Conservation (phyloP, 2,329 filamentous ascomycete species). For the Pseudogymnoascus sp. region DNA sequence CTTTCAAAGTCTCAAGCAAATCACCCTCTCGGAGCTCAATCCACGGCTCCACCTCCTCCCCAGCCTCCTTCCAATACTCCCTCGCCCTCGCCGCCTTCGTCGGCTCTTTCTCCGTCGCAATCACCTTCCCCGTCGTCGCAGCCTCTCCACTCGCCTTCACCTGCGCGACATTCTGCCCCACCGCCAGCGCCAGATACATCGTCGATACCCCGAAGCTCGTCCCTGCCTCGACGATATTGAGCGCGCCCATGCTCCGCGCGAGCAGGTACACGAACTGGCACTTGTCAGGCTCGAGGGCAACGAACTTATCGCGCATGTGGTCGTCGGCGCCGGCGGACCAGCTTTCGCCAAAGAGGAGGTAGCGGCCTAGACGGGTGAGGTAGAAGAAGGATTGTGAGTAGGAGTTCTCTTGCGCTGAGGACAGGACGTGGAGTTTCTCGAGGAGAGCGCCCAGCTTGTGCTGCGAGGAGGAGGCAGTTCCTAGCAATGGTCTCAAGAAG, state of each 20-base stretch:
- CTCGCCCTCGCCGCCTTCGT: conserved; percentile 43
- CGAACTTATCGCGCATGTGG: conserved; percentile 46
- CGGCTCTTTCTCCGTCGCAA: conserved; percentile 52
- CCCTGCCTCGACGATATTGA: conserved; percentile 48
- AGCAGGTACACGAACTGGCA: conserved; percentile 48
- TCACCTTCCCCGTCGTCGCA: conserved; percentile 36
- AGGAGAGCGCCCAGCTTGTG: conserved; percentile 19
- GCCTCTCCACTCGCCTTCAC: conserved; percentile 18
- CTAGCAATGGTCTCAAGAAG: conserved; percentile 8
- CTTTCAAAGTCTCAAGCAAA: conserved; percentile 46
- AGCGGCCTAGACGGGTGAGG: conserved; percentile 16
- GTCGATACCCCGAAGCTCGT: conserved; percentile 55
- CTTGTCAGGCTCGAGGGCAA: conserved; percentile 51
- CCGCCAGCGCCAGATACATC: conserved; percentile 52
- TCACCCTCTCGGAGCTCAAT: conserved; percentile 52
- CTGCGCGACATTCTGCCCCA: conserved; percentile 36
- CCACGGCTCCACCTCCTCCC: conserved; percentile 35
- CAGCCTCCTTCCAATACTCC: conserved; percentile 44
- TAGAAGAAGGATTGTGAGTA: neutral
- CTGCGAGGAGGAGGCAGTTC: conserved; percentile 6
- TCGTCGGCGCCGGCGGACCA: conserved; percentile 27
- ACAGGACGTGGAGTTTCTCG: conserved; percentile 26
- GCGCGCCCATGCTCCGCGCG: conserved; percentile 38
- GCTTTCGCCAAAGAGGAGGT: conserved; percentile 16
- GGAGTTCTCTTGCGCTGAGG: conserved; percentile 27